These are phyloP conservation scores for Priceomyces castillae DNA, from an alignment of 805 yeast genomes.

Conservation along the genomic window DNA sequence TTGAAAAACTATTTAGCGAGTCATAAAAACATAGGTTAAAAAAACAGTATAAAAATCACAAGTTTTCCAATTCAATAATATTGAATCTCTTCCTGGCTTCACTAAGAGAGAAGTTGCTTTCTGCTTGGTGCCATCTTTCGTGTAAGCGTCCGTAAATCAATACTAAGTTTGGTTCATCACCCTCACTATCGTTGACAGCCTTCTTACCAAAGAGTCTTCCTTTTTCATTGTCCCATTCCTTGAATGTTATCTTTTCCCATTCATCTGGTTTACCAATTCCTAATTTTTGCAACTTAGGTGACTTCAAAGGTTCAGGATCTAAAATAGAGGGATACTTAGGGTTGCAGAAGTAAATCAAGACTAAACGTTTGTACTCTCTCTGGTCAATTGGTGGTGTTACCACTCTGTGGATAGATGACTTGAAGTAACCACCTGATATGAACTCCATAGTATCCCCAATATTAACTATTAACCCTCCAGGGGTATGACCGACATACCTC, in stretches of 20 bases:
- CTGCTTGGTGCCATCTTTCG: constrained; percentile 44
- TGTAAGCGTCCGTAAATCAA: constrained; percentile 38
- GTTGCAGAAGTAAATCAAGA: constrained; percentile 24
- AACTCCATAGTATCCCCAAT: constrained; percentile 32
- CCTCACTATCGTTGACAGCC: constrained; percentile 29
- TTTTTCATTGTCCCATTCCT: constrained; percentile 40
- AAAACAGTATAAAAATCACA: not conserved
- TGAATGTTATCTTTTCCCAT: constrained; percentile 28
- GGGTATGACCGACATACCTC: constrained; percentile 30
- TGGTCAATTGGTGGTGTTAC: constrained; percentile 28
- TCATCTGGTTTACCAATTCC: constrained; percentile 22
- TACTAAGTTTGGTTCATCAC: constrained; percentile 39
- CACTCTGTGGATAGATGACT: constrained; percentile 26
- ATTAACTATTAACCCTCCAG: constrained; percentile 28
- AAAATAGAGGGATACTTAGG: constrained; percentile 19
- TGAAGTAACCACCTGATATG: constrained; percentile 29
- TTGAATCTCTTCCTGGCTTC: constrained; percentile 25
- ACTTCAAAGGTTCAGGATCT: constrained; percentile 25
- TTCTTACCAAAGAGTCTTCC: constrained; percentile 44
- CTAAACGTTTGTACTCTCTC: constrained; percentile 20
- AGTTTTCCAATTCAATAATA: constrained; percentile 15
- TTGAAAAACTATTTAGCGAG: not conserved
- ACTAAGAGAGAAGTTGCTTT: constrained; percentile 21
- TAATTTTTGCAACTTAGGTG: constrained; percentile 21
- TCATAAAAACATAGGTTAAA: no score